A percentile compares a stretch with the other conserved stretches of the same genome.
These are phyloP conservation scores for Aspergillus ostianus DNA, from an alignment of 495 filamentous ascomycete genomes.

Conservation along the genomic window DNA sequence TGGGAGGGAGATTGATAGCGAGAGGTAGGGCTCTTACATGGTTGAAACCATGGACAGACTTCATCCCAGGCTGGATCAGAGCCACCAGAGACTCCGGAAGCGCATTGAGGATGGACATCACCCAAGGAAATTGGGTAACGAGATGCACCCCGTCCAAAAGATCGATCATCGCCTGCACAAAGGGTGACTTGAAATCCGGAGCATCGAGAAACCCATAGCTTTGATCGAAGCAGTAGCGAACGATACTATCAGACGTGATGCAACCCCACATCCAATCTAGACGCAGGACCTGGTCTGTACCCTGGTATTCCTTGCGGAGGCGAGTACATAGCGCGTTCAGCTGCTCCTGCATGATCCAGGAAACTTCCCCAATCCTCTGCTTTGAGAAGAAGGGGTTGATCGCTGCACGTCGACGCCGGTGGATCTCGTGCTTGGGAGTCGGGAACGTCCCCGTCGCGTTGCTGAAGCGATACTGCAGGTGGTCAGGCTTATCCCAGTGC, in stretches of 20 bases:
- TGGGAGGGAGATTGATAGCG: too few species aligned
- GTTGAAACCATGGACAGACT: constrained; percentile 12
- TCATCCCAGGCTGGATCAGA: constrained; percentile 9
- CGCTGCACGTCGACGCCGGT: constrained; percentile 28
- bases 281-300: constrained; percentile 12
- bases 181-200: constrained; percentile 11
- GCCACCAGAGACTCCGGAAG: constrained; percentile 6
- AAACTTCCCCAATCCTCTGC: constrained; percentile 14
- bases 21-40: too few species aligned
- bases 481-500: constrained; percentile 17
- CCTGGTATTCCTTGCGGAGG: constrained; percentile 9
- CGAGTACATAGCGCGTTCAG: constrained; percentile 9
- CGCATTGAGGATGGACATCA: constrained; percentile 5
- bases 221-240: constrained; percentile 10
- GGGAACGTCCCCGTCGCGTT: constrained; percentile 11
- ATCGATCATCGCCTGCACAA: constrained; percentile 14
- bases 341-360: constrained; percentile 13
- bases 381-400: constrained; percentile 32
- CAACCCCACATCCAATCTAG: constrained; percentile 17
- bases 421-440: constrained; percentile 31
- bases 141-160: constrained; percentile 16
- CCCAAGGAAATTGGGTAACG: constrained; percentile 11
- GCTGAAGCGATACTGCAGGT: constrained; percentile 11
- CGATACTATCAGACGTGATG: constrained; percentile 14
- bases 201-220: constrained; percentile 10